A percentile compares a stretch with the other conserved stretches of the same genome.
phyloP scores from a whole-genome alignment of 805 yeast genomes.

The Wickerhamiella kurtzmanii region DNA sequence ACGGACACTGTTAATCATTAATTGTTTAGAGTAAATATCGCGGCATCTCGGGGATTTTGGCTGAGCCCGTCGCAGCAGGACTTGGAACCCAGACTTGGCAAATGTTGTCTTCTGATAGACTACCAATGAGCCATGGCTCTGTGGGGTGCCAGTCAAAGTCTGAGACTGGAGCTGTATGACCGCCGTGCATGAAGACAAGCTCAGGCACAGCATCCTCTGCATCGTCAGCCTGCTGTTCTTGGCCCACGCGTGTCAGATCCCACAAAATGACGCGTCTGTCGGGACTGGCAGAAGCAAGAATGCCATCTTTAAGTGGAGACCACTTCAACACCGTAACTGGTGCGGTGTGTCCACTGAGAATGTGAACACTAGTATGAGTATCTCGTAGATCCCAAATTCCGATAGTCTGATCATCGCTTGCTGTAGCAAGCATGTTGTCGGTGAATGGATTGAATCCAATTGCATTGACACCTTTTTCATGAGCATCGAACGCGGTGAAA shows the following conservation, averaged over 20 bases:
- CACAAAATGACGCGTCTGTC: constrained; percentile 70
- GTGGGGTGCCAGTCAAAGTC: constrained; percentile 55
- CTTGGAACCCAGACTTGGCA: constrained; percentile 64
- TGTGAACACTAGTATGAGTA: background rate
- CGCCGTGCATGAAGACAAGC: constrained; percentile 82
- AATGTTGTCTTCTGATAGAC: constrained; percentile 59
- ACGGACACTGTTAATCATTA: no score
- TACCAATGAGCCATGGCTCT: constrained; percentile 40
- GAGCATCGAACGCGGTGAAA: constrained; percentile 30
- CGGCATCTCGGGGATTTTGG: constrained; percentile 4
- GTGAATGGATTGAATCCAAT: constrained; percentile 50
- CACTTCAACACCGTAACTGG: constrained; percentile 62
- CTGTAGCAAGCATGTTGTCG: constrained; percentile 50
- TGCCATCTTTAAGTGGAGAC: constrained; percentile 64
- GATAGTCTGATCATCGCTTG: constrained; percentile 55
- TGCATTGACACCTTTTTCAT: constrained; percentile 49
- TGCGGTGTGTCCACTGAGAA: constrained; percentile 43
- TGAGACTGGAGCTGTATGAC: constrained; percentile 50
- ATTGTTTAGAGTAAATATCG: background rate
- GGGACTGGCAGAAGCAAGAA: constrained; percentile 48
- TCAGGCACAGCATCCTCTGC: constrained; percentile 88
- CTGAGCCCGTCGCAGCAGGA: constrained; percentile 19
- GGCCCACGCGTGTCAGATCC: constrained; percentile 71
- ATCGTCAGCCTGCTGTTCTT: constrained; percentile 74
- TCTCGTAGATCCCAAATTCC: background rate